Conservation (phyloP, 2,329 filamentous ascomycete species). For the Nectriaceae sp. region DNA sequence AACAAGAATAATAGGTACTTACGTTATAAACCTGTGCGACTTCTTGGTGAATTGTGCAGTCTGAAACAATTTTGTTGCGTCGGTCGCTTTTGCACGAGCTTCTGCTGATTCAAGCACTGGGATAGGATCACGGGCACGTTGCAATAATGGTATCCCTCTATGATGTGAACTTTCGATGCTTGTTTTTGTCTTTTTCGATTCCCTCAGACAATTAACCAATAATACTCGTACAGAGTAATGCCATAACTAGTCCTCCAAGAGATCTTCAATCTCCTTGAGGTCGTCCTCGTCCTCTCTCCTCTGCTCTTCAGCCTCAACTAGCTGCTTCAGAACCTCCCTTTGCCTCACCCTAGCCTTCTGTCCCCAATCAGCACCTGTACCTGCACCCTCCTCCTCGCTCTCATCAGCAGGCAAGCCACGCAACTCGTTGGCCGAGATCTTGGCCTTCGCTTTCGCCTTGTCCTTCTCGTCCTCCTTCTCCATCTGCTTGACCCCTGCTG, state of each 20-base stretch:
- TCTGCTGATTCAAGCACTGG: no score
- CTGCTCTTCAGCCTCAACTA: conserved; percentile 64
- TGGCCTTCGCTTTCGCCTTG: conserved; percentile 58
- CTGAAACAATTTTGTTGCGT: no score
- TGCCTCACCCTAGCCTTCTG: conserved; percentile 71
- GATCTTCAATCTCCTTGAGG: conserved; percentile 75
- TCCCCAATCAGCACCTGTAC: conserved; percentile 63
- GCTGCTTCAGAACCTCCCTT: conserved; percentile 64
- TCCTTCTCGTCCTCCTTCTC: conserved; percentile 56
- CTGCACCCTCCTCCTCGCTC: conserved; percentile 46
- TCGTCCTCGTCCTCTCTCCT: conserved; percentile 64
- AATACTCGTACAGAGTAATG: not conserved
- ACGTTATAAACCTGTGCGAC: not conserved
- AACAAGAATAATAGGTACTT: conserved; percentile 8
- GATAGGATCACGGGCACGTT: no score
- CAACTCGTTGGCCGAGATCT: conserved; percentile 66
- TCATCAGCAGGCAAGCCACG: conserved; percentile 58
- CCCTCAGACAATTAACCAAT: not conserved
- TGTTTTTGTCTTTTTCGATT: no score
- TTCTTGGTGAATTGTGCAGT: no score
- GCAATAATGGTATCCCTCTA: no score
- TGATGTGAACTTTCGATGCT: no score
- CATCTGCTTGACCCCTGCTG: conserved; percentile 64
- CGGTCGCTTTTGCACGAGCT: no score
- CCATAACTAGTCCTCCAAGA: conserved; percentile 55